Conservation (phyloP, 352 stramenopile genomes). For the Lagenidium giganteum region DNA sequence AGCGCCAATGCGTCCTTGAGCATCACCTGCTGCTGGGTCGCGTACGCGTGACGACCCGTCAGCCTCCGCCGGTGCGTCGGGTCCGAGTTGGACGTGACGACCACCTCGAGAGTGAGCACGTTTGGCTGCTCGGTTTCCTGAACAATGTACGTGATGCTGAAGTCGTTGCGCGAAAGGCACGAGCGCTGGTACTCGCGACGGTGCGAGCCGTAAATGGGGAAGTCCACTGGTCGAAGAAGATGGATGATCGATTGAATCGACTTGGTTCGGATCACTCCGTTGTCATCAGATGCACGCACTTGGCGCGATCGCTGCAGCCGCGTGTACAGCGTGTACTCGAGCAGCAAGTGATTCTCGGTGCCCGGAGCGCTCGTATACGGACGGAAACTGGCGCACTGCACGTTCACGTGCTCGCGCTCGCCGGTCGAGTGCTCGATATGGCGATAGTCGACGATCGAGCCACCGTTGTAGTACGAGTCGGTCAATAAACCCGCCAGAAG, state of each 20-base stretch:
- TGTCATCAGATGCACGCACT: slow-evolving; percentile 16
- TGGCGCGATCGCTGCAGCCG: slow-evolving; percentile 50
- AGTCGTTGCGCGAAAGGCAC: slow-evolving; percentile 31
- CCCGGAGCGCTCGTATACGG: slow-evolving; percentile 19
- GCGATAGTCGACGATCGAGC: slow-evolving; percentile 33
- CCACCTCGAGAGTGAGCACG: slow-evolving; percentile 55
- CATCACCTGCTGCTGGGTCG: slow-evolving; percentile 41
- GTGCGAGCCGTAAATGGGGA: slow-evolving; percentile 23
- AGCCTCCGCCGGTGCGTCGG: slow-evolving; percentile 3
- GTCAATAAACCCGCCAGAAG: slow-evolving; percentile 39
- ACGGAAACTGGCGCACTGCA: slow-evolving; percentile 48
- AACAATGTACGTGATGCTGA: slow-evolving; percentile 69
- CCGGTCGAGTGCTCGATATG: slow-evolving; percentile 50
- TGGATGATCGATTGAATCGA: slow-evolving; percentile 63
- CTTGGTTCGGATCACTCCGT: slow-evolving; percentile 10
- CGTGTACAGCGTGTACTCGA: slow-evolving; percentile 60
- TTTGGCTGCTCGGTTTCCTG: slow-evolving; percentile 31
- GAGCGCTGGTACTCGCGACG: slow-evolving; percentile 26
- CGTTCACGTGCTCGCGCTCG: slow-evolving; percentile 51
- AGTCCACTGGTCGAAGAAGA: slow-evolving; percentile 43
- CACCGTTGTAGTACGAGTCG: slow-evolving; percentile 33
- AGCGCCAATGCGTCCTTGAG: slow-evolving; percentile 50
- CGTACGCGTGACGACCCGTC: slow-evolving; percentile 16
- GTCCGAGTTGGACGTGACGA: slow-evolving; percentile 44
- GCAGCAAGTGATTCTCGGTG: slow-evolving; percentile 49